These are phyloP conservation scores for Larix sibirica DNA, from an alignment of 83 land plant species.

Conservation along the genomic window DNA sequence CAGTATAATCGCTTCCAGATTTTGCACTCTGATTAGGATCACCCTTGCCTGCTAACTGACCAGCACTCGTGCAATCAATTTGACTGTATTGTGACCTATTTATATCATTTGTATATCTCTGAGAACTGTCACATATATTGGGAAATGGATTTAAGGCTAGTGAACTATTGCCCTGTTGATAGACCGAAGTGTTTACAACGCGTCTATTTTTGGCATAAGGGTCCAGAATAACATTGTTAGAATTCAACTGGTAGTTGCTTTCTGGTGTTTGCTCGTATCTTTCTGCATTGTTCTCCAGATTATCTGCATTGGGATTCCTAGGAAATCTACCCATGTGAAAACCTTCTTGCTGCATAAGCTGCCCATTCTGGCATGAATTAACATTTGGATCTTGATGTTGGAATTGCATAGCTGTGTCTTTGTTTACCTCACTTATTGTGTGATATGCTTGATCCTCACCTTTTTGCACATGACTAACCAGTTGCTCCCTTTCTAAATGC, in stretches of 20 bases:
- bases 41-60: conserved; percentile 1
- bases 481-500: conserved; percentile 21
- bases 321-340: conserved; percentile 16
- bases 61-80: neutral
- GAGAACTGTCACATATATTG: conserved; percentile 24
- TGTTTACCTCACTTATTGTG: conserved; percentile 2
- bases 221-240: neutral
- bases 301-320: conserved; percentile 12
- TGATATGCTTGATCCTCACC: conserved; percentile 4
- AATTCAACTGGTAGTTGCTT: neutral
- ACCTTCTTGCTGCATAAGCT: conserved; percentile 23
- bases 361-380: conserved; percentile 7
- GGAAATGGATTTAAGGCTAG: conserved; percentile 28
- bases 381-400: conserved; percentile 10
- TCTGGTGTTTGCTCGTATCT: conserved; percentile 2
- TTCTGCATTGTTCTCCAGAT: neutral
- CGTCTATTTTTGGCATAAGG: neutral
- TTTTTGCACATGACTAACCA: conserved; percentile 6
- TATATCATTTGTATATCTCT: conserved; percentile 23
- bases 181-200: neutral
- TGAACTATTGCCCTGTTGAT: conserved; percentile 18
- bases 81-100: conserved; percentile 15
- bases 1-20: conserved; percentile 1
- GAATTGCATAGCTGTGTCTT: conserved; percentile 1
- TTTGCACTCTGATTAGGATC: conserved; percentile 20